phyloP scores from a whole-genome alignment of 164 flowering plant species.

The Chimonanthus salicifolius region DNA sequence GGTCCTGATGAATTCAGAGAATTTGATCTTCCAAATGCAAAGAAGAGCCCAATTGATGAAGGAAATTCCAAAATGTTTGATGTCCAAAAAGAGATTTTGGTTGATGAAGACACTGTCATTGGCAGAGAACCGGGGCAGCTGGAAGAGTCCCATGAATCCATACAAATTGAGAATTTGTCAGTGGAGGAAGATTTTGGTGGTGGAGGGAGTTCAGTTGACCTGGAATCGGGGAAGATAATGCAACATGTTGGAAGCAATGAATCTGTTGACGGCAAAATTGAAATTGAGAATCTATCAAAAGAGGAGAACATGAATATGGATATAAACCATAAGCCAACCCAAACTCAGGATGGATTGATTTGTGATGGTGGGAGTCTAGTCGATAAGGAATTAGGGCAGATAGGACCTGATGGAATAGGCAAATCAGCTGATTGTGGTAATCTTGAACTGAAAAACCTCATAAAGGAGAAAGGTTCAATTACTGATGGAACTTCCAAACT shows the following conservation, averaged over 20 bases:
- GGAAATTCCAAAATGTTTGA: background rate
- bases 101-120: background rate
- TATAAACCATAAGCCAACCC: background rate
- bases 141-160: no score
- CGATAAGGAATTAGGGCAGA: background rate
- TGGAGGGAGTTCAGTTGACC: conserved; percentile 2
- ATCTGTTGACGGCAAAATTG: background rate
- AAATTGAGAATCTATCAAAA: background rate
- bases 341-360: background rate
- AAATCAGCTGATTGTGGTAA: background rate
- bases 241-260: conserved; percentile 1
- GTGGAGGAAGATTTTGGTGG: background rate
- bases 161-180: background rate
- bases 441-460: background rate
- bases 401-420: background rate
- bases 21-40: no score
- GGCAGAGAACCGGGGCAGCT: background rate
- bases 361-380: background rate
- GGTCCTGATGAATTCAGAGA: no score
- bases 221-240: conserved; percentile 8
- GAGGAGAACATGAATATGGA: background rate
- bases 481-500: background rate
- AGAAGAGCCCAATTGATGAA: background rate
- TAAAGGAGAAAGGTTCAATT: background rate
- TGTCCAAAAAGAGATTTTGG: background rate